phyloP scores from a whole-genome alignment of 768 basidiomycete species.

The Tubosaeta sp. region DNA sequence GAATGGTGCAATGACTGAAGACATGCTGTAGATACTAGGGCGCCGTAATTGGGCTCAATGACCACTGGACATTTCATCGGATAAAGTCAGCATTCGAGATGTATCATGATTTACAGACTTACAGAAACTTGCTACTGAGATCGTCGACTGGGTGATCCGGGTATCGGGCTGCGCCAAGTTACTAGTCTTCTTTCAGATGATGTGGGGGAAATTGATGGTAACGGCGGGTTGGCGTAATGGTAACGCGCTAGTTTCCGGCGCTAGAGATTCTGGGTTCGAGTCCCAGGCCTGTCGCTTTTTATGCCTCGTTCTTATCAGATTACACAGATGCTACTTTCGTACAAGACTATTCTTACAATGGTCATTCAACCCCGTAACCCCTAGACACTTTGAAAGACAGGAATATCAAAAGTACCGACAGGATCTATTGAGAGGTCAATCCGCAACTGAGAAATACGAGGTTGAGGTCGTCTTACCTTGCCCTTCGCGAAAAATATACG shows the following conservation, averaged over 20 bases:
- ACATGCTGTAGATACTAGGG: no score
- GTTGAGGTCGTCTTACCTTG: constrained; percentile 38
- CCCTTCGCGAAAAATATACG: constrained; percentile 57
- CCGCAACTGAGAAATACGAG: neutral
- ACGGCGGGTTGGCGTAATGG: constrained; percentile 60
- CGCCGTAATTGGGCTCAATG: no score
- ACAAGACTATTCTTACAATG: constrained; percentile 7
- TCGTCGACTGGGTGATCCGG: no score
- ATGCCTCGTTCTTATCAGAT: neutral
- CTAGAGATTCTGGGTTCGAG: constrained; percentile 63
- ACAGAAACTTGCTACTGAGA: no score
- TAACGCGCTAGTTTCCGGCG: constrained; percentile 64
- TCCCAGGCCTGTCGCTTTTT: constrained; percentile 54
- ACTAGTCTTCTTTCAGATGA: neutral
- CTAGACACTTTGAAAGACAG: constrained; percentile 32
- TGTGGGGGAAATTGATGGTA: no score
- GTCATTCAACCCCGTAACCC: neutral
- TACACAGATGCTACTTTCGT: neutral
- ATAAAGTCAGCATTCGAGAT: no score
- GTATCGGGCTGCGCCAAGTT: no score
- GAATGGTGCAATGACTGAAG: no score
- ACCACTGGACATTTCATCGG: no score
- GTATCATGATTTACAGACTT: no score
- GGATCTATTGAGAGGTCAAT: constrained; percentile 24
- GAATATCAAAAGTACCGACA: constrained; percentile 41